phyloP scores from a whole-genome alignment of 2,329 filamentous ascomycete genomes.

The Dothiorella sarmentorum region DNA sequence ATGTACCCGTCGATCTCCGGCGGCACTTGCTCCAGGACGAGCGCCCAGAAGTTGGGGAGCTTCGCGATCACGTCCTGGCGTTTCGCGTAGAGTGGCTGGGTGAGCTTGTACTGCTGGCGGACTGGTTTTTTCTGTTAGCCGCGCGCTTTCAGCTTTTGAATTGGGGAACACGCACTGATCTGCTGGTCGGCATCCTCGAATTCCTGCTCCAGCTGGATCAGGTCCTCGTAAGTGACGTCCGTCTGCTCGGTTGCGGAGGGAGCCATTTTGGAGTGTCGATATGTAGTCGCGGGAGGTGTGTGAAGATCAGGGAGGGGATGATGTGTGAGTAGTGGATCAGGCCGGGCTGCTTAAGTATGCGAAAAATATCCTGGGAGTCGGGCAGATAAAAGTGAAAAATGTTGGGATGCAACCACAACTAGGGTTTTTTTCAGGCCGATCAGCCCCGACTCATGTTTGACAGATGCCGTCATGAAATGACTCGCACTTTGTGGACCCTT shows the following conservation, averaged over 20 bases:
- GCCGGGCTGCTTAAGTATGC: not conserved
- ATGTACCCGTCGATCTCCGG: slow-evolving; percentile 85
- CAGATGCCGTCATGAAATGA: slow-evolving; percentile 5
- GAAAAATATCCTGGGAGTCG: not conserved
- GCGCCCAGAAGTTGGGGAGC: slow-evolving; percentile 90
- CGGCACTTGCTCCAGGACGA: slow-evolving; percentile 84
- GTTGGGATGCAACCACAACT: slow-evolving; percentile 18
- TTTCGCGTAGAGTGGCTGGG: slow-evolving; percentile 70
- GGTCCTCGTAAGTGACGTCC: slow-evolving; percentile 66
- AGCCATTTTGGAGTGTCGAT: not conserved
- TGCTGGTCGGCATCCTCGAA: slow-evolving; percentile 81
- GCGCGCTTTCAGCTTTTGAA: not conserved
- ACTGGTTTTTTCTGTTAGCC: too few species aligned
- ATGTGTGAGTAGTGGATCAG: not conserved
- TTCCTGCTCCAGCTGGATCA: slow-evolving; percentile 75
- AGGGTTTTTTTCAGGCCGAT: slow-evolving; percentile 18
- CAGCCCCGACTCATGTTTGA: not conserved
- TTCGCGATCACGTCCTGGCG: slow-evolving; percentile 66
- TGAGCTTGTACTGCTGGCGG: slow-evolving; percentile 67
- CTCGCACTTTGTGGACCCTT: not conserved
- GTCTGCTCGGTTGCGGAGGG: slow-evolving; percentile 11
- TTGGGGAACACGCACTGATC: slow-evolving; percentile 62
- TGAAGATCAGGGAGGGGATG: not conserved
- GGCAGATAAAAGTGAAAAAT: slow-evolving; percentile 19
- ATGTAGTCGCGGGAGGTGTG: not conserved